Base-by-base conservation (phyloP, 805 yeast genomes). In the Candida ortonii region DNA sequence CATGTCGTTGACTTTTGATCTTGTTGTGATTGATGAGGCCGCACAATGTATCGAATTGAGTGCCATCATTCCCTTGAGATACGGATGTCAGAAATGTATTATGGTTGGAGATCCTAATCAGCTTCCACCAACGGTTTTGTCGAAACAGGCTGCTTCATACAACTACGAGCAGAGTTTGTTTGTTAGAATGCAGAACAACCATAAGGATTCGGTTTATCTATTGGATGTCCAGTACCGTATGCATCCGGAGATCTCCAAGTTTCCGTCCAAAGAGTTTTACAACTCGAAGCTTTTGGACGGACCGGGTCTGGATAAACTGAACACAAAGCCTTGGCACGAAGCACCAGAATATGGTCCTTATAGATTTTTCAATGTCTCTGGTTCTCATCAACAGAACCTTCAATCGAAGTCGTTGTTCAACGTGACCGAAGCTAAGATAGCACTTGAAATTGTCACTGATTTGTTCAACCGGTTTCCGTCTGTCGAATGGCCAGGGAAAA, bases 61-160 rank as follows among this genome's bases (percentile, higher is more conserved):
- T 6, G 84, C 95, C 0, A 73, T 93, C 16, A 90, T 90, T 49
- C 98, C 98, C 0, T 65, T 93, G 45, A 69, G 95, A 52, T 93
- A 89, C 57, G 97, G 97, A 2, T 84, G 94, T 50, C 79, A 72
- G 40, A 77, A 79, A 36, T 90, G 97, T 64, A 82, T 93, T 30
- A 84, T 93, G 95, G 98, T 93, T 28, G 98, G 98, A 57, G 98
- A 93, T 64, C 97, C 97, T 2, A 89, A 93, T 56, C 98, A 93
- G 63, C 70, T 93, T 43, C 98, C 98, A 0, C 98, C 98, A 0
- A 90, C 98, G 0, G 97, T 90, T 8, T 62, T 93, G 13, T 90
- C 97, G 0, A 88, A 84, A 48, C 81, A 78, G 10, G 97, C 98
- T 1, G 81, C 94, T 1, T 67, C 75, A 4, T 74, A 69, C 48